phyloP scores from a whole-genome alignment of 345 rosid species.

The Moringa oleifera region DNA sequence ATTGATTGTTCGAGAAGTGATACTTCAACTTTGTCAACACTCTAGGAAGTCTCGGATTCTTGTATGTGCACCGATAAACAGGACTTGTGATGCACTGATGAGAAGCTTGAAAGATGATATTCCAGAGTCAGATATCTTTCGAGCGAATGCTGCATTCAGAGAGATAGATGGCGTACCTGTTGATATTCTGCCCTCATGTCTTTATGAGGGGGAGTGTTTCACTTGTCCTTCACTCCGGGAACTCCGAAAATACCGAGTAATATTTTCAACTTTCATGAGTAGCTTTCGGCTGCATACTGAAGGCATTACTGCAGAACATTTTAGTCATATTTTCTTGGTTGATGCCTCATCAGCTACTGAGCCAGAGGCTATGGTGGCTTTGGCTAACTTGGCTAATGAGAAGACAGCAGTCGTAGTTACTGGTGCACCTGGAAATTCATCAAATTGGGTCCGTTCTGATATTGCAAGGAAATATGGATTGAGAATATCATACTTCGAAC shows the following conservation, averaged over 20 bases:
- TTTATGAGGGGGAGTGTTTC: conserved; percentile 21
- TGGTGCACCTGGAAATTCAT: conserved; percentile 14
- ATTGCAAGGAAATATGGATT: conserved; percentile 26
- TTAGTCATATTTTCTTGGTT: conserved; percentile 28
- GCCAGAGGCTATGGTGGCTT: conserved; percentile 33
- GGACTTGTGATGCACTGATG: conserved; percentile 29
- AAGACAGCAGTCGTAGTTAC: conserved; percentile 24
- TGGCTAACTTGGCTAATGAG: conserved; percentile 27
- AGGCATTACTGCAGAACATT: conserved; percentile 29
- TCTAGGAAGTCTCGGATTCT: conserved; percentile 18
- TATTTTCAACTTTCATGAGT: conserved; percentile 27
- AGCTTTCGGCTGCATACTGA: conserved; percentile 23
- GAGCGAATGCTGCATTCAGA: conserved; percentile 41
- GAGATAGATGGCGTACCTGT: conserved; percentile 22
- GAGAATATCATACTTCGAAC: conserved; percentile 27
- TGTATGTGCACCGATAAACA: conserved; percentile 29
- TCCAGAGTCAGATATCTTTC: conserved; percentile 20
- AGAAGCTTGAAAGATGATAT: conserved; percentile 24
- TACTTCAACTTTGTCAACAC: conserved; percentile 16
- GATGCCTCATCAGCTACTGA: conserved; percentile 33
- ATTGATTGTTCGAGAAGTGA: conserved; percentile 18
- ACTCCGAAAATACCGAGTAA: conserved; percentile 18
- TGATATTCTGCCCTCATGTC: conserved; percentile 29
- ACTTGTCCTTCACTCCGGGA: conserved; percentile 20
- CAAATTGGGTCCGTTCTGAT: conserved; percentile 27